Conservation (phyloP, 345 rosid genomes). For the Arabidopsis arenosa region DNA sequence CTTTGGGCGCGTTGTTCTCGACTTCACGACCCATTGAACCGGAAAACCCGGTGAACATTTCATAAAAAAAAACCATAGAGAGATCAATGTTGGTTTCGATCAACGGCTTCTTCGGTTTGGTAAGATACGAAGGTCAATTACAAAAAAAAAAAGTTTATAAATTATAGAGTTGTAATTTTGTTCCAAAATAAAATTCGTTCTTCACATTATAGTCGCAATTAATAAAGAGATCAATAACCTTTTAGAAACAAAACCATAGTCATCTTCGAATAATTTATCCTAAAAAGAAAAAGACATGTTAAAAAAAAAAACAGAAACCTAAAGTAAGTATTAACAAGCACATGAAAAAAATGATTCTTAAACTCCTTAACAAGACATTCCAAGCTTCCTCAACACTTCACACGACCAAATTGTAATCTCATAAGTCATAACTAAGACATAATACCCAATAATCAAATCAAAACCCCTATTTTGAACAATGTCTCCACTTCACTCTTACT, state of each 20-base stretch:
- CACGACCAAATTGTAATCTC: conserved; percentile 23
- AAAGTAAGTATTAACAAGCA: conserved; percentile 4
- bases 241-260: neutral
- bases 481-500: conserved; percentile 42
- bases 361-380: conserved; percentile 48
- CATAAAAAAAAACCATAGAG: neutral
- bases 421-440: conserved; percentile 10
- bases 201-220: neutral
- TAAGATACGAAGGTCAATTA: neutral
- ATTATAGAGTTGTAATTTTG: no score
- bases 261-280: neutral
- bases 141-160: no score
- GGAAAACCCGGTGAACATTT: neutral
- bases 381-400: conserved; percentile 45
- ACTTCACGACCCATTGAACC: conserved; percentile 8
- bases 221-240: neutral
- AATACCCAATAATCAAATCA: conserved; percentile 3
- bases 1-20: neutral
- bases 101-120: conserved; percentile 1
- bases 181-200: neutral
- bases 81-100: neutral
- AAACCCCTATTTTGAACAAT: conserved; percentile 9
- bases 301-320: neutral
- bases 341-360: conserved; percentile 35
- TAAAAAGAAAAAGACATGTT: neutral